Percentiles rank a stretch among this genome's conserved stretches.
Evolutionary conservation across 208 protist genomes (phyloP).

Genomic region (Acanthamoeba triangularis): DNA sequence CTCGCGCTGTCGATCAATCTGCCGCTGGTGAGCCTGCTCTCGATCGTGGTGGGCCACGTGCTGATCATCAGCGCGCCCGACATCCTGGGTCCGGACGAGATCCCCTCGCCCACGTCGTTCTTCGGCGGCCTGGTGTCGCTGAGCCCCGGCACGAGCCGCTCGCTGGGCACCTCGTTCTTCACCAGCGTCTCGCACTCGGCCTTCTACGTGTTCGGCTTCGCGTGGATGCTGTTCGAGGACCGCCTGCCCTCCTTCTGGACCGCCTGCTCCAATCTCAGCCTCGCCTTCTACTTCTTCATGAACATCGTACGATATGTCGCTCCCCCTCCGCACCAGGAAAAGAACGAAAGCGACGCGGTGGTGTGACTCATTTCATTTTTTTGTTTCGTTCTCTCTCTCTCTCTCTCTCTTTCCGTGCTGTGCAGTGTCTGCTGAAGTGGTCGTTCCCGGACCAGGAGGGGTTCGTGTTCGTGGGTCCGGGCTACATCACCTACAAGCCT

Average conservation of each 20-base stretch:
- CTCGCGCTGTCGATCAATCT: constrained; percentile 28
- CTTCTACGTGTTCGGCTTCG: constrained; percentile 70
- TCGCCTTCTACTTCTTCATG: constrained; percentile 37
- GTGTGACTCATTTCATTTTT: not conserved
- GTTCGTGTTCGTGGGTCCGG: constrained; percentile 36
- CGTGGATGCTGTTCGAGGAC: constrained; percentile 48
- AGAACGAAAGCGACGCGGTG: not conserved
- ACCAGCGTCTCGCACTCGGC: constrained; percentile 36
- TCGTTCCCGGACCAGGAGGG: constrained; percentile 46
- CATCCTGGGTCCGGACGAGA: constrained; percentile 38
- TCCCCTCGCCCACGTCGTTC: constrained; percentile 46
- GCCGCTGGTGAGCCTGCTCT: constrained; percentile 46
- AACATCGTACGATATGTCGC: constrained; percentile 35
- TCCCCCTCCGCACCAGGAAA: not conserved
- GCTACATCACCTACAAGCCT: constrained; percentile 53
- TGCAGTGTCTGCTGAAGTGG: not conserved
- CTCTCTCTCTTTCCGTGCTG: not conserved
- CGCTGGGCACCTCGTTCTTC: constrained; percentile 60
- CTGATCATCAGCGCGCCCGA: constrained; percentile 60
- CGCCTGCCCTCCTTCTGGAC: constrained; percentile 69
- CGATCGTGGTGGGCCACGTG: constrained; percentile 29
- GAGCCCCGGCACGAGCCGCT: not conserved
- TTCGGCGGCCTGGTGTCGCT: constrained; percentile 28
- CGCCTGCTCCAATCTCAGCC: not conserved
- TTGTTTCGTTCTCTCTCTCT: not conserved